These are phyloP conservation scores for Plasmodium adleri DNA, from an alignment of 169 alveolate species.

Conservation along the genomic window DNA sequence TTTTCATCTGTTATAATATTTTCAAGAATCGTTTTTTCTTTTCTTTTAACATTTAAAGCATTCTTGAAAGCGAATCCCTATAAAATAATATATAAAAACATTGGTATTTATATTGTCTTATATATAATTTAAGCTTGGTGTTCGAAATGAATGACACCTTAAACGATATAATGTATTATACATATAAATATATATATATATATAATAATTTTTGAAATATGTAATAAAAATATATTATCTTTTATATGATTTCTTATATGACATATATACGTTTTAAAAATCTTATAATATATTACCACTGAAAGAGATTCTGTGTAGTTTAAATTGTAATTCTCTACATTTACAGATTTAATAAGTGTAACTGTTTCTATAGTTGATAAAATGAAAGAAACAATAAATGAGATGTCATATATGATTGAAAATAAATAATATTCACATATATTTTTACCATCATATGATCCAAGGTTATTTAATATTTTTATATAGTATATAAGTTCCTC, in stretches of 20 bases:
- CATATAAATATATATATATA: no score
- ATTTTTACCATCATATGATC: slow-evolving; percentile 73
- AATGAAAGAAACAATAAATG: not conserved
- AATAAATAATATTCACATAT: slow-evolving; percentile 2
- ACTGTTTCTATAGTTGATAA: slow-evolving; percentile 34
- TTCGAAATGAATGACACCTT: no score
- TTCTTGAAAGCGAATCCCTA: slow-evolving; percentile 72
- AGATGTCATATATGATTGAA: not conserved
- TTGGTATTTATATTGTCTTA: not conserved
- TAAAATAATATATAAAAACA: not conserved
- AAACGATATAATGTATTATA: no score
- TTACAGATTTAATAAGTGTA: slow-evolving; percentile 32
- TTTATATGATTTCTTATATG: no score
- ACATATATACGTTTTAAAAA: no score
- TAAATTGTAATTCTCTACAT: slow-evolving; percentile 53
- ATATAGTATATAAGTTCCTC: slow-evolving; percentile 67
- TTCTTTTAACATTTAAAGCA: slow-evolving; percentile 75
- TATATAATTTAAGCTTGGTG: not conserved
- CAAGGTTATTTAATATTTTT: slow-evolving; percentile 63
- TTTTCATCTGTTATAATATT: slow-evolving; percentile 50
- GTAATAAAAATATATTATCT: no score
- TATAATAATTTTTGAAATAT: no score
- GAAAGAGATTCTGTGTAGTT: slow-evolving; percentile 45
- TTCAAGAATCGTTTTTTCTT: slow-evolving; percentile 60
- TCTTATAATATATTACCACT: slow-evolving; percentile 27